Evolutionary conservation across 176 grass and related monocot species (phyloP).

Genomic region (Oropetium thomaeum): DNA sequence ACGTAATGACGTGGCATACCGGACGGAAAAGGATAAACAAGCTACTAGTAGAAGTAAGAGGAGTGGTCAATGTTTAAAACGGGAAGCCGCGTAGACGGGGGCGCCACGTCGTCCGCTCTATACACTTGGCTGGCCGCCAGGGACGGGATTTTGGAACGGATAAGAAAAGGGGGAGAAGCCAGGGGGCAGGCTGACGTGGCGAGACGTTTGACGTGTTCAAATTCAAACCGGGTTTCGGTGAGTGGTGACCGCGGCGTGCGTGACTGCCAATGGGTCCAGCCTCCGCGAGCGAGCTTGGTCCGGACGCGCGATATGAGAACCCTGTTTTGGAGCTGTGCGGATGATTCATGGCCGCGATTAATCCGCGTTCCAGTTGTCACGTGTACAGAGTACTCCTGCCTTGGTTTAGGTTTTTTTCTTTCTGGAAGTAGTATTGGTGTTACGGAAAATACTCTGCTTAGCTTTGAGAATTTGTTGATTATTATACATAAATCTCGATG

Average conservation of each 20-base stretch:
- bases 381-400: not conserved
- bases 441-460: too few relatives aligned
- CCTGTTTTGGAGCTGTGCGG: not conserved
- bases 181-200: constrained; percentile 20
- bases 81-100: not conserved
- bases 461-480: too few relatives aligned
- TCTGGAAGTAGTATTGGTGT: too few relatives aligned
- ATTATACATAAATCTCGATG: too few relatives aligned
- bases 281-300: not conserved
- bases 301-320: not conserved
- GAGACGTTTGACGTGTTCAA: constrained; percentile 24
- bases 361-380: not conserved
- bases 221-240: not conserved
- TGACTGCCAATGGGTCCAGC: not conserved
- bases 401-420: not conserved
- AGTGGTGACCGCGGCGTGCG: not conserved
- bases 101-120: not conserved
- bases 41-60: not conserved
- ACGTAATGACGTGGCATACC: too few relatives aligned
- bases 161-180: constrained; percentile 21
- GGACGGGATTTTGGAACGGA: not conserved
- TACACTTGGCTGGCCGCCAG: constrained; percentile 6
- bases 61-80: not conserved
- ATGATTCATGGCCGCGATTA: not conserved
- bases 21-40: too few relatives aligned